Evolutionary conservation across 805 yeast species (phyloP), one percentile per base, ranked within the genome.

Genomic region (Clavispora carvajalis): DNA sequence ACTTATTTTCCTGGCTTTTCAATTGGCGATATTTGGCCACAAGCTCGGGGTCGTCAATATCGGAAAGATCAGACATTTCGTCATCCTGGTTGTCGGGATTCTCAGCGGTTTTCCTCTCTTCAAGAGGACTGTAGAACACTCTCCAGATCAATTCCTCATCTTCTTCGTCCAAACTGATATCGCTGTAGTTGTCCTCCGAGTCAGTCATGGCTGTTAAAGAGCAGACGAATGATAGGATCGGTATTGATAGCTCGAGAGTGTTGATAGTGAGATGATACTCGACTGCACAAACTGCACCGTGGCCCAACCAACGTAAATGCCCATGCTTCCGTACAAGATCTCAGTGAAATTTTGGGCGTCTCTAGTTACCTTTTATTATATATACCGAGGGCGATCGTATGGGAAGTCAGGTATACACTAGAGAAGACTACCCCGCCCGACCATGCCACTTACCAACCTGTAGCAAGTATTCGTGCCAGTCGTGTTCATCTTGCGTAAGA

Each of bases 131-230:
- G 40, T 63, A 68, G 40, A 69, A 68, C 2, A 69, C 73, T 18
- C 69, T 53, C 62, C 71, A 66, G 5, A 69, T 63, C 48, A 69
- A 58, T 43, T 65, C 73, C 47, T 68, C 74, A 36, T 69, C 74
- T 24, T 69, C 73, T 47, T 67, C 73, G 33, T 68, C 73, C 16
- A 69, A 53, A 46, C 71, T 64, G 7, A 67, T 64, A 44, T 67
- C 73, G 35, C 67, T 62, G 30, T 42, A 45, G n/a, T 39, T 25
- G 39, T 48, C 47, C 19, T 50, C 54, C 25, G 47, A 43, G 37
- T 48, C 52, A 23, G 51, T 50, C 54, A 45, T 45, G 42, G 16
- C 6, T 35, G 22, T 18, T 6, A 22, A 23, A 16, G 22, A 24
- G n/a, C n/a, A n/a, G n/a, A n/a, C n/a, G n/a, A n/a, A n/a, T n/a